Base-by-base conservation (phyloP, 108 stramenopile genomes). In the Cyclotella baltica region DNA sequence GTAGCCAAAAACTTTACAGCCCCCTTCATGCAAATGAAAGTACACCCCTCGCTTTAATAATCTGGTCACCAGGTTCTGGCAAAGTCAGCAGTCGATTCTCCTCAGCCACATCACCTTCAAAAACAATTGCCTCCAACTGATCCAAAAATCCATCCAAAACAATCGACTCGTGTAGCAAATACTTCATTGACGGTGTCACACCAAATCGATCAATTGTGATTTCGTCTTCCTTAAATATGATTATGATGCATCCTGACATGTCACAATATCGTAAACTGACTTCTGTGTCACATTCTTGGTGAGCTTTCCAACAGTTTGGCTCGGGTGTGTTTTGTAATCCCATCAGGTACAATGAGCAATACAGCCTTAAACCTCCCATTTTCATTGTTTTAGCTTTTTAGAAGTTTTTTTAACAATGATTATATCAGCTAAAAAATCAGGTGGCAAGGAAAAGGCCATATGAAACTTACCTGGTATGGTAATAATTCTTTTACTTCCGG, bases 291-390 rank as follows among this genome's bases (percentile, higher is more conserved):
- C 85, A 85, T 16, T 83, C 73, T 73, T 94, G 90, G 37, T 86
- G 68, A 20, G 88, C 87, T 63, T 82, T 82, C 93, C 93, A 94
- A n/a, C 87, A 65, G 11, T 72, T 64, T 30, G 57, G 48, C 40
- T 94, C 89, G 3, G 93, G 93, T 37, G 89, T 92, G 71, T 94
- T 94, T 70, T 89, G 88, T 72, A 89, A 59, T 3, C 93, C 93
- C 87, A 94, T 85, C n/a, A 91, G 36, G 59, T 89, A 94, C 58
- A 94, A 85, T 67, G 73, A 86, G 43, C 88, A 78, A 48, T 90
- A 92, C 28, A 94, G 62, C 9, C 93, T 75, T 6, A 91, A 66
- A n/a, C 90, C 93, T n/a, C 93, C 93, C 8, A 78, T 81, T 73
- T 94, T 94, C 72, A 94, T 70, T 19, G 88, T 81, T 87, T 89